phyloP scores from a whole-genome alignment of 2,329 filamentous ascomycete species.

The Sclerotinia glacialis region DNA sequence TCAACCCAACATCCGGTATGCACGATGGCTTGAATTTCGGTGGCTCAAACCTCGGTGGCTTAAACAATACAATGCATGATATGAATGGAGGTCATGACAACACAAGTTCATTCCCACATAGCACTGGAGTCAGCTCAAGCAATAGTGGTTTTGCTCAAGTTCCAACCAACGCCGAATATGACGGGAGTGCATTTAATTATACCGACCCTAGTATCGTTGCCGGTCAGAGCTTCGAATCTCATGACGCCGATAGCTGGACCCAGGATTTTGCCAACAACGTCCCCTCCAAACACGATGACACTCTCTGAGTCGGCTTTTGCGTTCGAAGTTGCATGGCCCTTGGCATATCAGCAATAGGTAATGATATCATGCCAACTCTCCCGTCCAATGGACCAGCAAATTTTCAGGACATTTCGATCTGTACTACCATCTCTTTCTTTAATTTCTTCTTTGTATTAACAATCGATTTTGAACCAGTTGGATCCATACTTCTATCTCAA shows the following conservation, averaged over 20 bases:
- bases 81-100: not conserved
- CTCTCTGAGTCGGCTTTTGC: not conserved
- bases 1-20: not conserved
- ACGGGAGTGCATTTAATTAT: not conserved
- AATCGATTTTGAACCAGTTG: constrained; percentile 23
- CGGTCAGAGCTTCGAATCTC: not conserved
- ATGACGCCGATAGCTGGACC: not conserved
- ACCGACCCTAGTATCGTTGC: not conserved
- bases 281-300: not conserved
- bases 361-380: not conserved
- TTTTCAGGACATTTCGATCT: not conserved
- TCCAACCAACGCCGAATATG: not conserved
- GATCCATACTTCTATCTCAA: constrained; percentile 22
- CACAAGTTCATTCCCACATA: not conserved
- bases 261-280: not conserved
- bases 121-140: not conserved
- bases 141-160: not conserved
- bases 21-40: not conserved
- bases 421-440: constrained; percentile 20
- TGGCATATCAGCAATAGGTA: not conserved
- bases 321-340: not conserved
- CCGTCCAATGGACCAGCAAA: not conserved
- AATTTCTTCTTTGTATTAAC: constrained; percentile 26
- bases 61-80: not conserved
- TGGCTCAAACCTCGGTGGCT: not conserved